Evolutionary conservation across 2,329 filamentous ascomycete species (phyloP).

Genomic region (Aspergillus tanneri): DNA sequence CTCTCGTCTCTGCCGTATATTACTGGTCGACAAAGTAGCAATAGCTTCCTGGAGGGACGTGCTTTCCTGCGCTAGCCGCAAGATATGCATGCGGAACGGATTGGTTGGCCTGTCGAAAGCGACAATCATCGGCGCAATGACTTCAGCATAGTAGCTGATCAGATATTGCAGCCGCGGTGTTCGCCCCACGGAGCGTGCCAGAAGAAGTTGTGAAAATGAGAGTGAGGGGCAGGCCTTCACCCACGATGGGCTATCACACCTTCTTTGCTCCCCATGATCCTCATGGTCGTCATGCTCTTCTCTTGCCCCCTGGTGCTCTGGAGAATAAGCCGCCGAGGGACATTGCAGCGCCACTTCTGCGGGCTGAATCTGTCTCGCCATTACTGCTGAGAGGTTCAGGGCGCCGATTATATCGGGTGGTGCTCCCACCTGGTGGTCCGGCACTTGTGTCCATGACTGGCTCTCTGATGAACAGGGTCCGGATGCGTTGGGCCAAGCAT

Average conservation of each 20-base stretch:
- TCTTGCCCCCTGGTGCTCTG: neutral
- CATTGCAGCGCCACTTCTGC: neutral
- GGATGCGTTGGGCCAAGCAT: constrained; percentile 18
- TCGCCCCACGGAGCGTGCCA: constrained; percentile 55
- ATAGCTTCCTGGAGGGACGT: constrained; percentile 89
- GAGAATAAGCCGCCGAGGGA: neutral
- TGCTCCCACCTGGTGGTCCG: neutral
- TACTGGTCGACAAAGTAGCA: constrained; percentile 83
- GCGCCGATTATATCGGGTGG: neutral
- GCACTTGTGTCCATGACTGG: constrained; percentile 5
- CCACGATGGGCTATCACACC: constrained; percentile 15
- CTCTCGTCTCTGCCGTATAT: constrained; percentile 75
- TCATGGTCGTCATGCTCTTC: constrained; percentile 1
- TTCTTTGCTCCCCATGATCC: neutral
- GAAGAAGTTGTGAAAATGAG: constrained; percentile 38
- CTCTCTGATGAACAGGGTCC: neutral
- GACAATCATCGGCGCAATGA: constrained; percentile 87
- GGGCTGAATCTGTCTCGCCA: neutral
- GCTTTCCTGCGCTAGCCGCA: constrained; percentile 73
- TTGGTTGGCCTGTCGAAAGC: constrained; percentile 84
- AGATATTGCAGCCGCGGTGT: constrained; percentile 81
- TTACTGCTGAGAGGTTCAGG: neutral
- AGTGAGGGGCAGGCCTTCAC: constrained; percentile 25
- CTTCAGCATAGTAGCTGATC: constrained; percentile 90
- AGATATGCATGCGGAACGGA: constrained; percentile 79